Evolutionary conservation across 129 eudicot species (phyloP).

Genomic region (Flaveria ramosissima): DNA sequence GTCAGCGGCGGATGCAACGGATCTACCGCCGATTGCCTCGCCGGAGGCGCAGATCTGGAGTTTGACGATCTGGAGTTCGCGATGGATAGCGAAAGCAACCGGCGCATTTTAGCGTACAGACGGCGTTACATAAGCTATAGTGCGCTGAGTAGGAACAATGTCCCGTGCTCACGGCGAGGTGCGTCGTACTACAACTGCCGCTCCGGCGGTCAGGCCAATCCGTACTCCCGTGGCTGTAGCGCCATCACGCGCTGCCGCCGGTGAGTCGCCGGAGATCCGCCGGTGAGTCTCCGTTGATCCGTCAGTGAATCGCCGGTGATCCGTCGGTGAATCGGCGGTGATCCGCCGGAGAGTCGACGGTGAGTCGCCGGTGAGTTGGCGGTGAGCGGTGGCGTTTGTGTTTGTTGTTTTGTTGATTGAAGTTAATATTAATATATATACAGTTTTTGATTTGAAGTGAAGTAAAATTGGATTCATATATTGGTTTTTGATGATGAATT

Average conservation of each 20-base stretch:
- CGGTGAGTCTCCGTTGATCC: too few relatives aligned
- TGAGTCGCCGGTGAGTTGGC: too few relatives aligned
- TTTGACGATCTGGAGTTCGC: conserved; percentile 40
- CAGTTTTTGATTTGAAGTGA: conserved; percentile 11
- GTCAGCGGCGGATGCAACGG: conserved; percentile 31
- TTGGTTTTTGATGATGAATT: conserved; percentile 27
- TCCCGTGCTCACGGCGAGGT: conserved; percentile 66
- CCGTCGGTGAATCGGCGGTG: too few relatives aligned
- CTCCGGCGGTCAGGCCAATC: conserved; percentile 65
- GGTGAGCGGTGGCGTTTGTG: conserved; percentile 18
- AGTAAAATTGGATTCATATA: conserved; percentile 11
- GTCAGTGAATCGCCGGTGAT: too few relatives aligned
- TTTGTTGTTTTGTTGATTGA: conserved; percentile 10
- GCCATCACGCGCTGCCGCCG: conserved; percentile 68
- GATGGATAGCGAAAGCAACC: conserved; percentile 55
- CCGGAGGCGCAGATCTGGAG: conserved; percentile 36
- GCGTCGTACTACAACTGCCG: conserved; percentile 80
- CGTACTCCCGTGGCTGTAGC: conserved; percentile 66
- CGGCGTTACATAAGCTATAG: conserved; percentile 62
- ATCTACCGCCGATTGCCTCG: conserved; percentile 50
- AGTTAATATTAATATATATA: neutral
- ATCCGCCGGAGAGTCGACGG: too few relatives aligned
- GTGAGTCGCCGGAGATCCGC: neutral
- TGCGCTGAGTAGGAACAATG: conserved; percentile 56
- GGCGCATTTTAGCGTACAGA: conserved; percentile 54